Base-by-base conservation (phyloP, 2,329 filamentous ascomycete species). In the Niveomyces coronatus region DNA sequence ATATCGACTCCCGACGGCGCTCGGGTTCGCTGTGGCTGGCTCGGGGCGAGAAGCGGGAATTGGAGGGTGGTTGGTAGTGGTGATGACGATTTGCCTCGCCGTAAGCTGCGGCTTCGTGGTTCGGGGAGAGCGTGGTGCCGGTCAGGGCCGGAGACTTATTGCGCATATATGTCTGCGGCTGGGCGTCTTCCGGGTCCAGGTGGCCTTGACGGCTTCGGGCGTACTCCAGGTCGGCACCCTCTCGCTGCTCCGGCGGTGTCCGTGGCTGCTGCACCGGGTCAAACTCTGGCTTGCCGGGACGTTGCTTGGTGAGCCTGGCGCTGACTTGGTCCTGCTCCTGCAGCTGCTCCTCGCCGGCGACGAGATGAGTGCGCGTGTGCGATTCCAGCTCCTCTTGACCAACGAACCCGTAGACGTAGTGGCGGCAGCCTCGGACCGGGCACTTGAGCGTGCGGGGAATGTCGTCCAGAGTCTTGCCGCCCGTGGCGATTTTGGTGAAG, bases 331-430 rank as follows among this genome's bases (percentile, higher is more conserved):
- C 29, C 10, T 33, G 37, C n/a, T 28, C 30, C 24, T 39, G 65
- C 3, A 65, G 65, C 45, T 57, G 46, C 68, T 70, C 17, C 44
- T 37, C 30, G 14, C 22, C 36, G 44, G 49, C 11, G 52, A 47
- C 16, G 56, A 54, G 32, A 51, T 76, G 71, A 38, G 69, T 59
- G 44, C 58, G 63, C 28, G 60, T 50, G 50, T 77, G 73, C 24
- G 60, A 59, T 39, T 75, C 69, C 37, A 70, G 64, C 43, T 74
- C 71, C 37, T 68, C 57, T 26, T 58, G 58, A 40, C 62, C 67
- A 24, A 60, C 49, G 49, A 76, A 75, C 20, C 73, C 73, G 45
- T 76, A 77, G 26, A 76, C 66, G 52, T 74, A 76, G 51, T 72
- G 66, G 42, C 71, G 55, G 47, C 73, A 77, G 40, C 60, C 60